Evolutionary conservation across 1,284 basidiomycete genomes (phyloP).

Genomic region (Puccinia brachypodii): DNA sequence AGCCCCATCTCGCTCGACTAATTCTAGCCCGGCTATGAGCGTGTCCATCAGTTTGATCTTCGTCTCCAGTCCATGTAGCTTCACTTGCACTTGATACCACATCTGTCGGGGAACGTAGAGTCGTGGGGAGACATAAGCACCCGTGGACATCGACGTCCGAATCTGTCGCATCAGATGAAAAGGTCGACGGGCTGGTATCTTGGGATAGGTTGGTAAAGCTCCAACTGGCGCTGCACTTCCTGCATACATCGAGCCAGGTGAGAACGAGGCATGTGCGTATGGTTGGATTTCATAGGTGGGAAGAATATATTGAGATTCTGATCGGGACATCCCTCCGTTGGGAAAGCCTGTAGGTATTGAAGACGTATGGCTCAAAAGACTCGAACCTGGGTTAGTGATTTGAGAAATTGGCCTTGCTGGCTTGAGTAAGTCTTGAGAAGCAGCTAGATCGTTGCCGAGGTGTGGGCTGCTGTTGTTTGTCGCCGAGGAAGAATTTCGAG

Average conservation of each 20-base stretch:
- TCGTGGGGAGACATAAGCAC: conserved; percentile 81
- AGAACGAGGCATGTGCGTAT: conserved; percentile 11
- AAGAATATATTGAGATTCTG: neutral
- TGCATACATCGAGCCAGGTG: conserved; percentile 17
- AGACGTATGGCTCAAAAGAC: neutral
- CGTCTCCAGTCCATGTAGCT: conserved; percentile 73
- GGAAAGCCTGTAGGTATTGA: neutral
- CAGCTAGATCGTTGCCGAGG: neutral
- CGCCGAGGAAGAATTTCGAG: neutral
- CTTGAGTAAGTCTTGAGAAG: neutral
- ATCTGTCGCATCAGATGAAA: conserved; percentile 85
- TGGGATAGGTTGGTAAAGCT: conserved; percentile 23
- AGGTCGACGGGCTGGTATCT: conserved; percentile 62
- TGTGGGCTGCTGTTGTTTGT: neutral
- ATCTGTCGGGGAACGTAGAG: conserved; percentile 84
- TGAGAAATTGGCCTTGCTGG: neutral
- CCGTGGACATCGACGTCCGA: conserved; percentile 75
- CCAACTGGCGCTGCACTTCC: conserved; percentile 7
- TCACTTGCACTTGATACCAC: conserved; percentile 85
- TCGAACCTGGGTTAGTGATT: neutral
- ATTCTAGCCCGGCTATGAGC: conserved; percentile 71
- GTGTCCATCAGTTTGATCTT: conserved; percentile 82
- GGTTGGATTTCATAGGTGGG: conserved; percentile 11
- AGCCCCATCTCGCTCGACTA: conserved; percentile 61
- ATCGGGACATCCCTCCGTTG: neutral